phyloP scores from a whole-genome alignment of 495 filamentous ascomycete genomes.

The Articulospora tetracladia region DNA sequence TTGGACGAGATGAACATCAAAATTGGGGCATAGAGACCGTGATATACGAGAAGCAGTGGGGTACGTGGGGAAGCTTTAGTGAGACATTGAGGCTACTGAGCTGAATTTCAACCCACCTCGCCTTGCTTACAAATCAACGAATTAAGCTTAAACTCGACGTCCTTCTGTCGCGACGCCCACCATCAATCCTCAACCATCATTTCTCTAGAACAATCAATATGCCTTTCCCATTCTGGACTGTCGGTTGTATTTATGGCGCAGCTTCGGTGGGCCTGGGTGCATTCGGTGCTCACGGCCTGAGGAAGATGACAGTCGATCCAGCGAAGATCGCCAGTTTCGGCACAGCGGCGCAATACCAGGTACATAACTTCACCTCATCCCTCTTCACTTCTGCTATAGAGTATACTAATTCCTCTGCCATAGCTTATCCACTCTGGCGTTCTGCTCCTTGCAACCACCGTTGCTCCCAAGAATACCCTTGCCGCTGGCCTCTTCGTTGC shows the following conservation, averaged over 20 bases:
- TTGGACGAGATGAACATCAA: too few species aligned
- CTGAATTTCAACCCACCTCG: too few species aligned
- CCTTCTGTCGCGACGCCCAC: too few species aligned
- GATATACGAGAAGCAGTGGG: too few species aligned
- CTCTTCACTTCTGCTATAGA: neutral
- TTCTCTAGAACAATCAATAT: constrained; percentile 1
- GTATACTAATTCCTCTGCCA: neutral
- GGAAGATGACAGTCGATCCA: constrained; percentile 52
- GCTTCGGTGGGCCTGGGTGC: constrained; percentile 55
- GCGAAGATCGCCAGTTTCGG: constrained; percentile 46
- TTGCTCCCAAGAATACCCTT: constrained; percentile 41
- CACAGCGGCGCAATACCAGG: constrained; percentile 62
- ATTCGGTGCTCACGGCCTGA: constrained; percentile 62
- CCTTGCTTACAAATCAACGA: too few species aligned
- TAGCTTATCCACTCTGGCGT: constrained; percentile 56
- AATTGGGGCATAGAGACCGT: too few species aligned
- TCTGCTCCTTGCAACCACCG: constrained; percentile 46
- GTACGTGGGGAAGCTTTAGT: too few species aligned
- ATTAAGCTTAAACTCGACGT: too few species aligned
- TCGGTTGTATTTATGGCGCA: constrained; percentile 58
- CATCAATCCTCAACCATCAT: neutral
- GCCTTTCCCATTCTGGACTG: constrained; percentile 43
- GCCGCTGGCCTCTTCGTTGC: constrained; percentile 34
- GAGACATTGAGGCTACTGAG: too few species aligned
- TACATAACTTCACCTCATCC: constrained; percentile 16